Base-by-base conservation (phyloP, 139 green algal species). In the Closterium sp. region DNA sequence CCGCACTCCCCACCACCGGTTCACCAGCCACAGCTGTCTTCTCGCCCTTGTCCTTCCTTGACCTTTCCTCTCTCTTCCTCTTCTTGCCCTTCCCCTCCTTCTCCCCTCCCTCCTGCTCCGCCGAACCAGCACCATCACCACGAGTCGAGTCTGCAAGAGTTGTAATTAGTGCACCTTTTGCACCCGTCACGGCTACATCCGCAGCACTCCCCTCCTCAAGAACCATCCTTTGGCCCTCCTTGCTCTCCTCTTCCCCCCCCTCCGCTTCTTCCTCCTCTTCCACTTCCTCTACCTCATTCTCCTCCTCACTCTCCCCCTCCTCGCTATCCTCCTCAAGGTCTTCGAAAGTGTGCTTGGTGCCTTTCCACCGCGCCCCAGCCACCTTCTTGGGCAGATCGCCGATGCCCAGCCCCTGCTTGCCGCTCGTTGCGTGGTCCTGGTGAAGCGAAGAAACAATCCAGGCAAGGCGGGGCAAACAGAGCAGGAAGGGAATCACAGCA, bases 321-420 rank as follows among this genome's bases (percentile, higher is more conserved):
- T 91, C 89, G 83, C 91, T 33, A 12, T 43, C 76, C 84, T 84
- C 89, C 5, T 93, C 90, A 10, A 34, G 3, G 32, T 34, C 84
- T 34, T 88, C 31, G 10, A 91, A 91, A 9, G 55, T 88, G 25
- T 88, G 36, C n/a, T 91, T 91, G 83, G 90, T 97, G n/a, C 97
- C 97, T 36, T 92, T 90, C 96, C 97, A 98, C 16, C 94, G 92
- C 0, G 94, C 96, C 7, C 97, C 97, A 1, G 93, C 97, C 33
- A 98, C 96, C 92, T 98, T 98, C 88, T 97, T 98, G 2, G 96
- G 96, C 94, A 95, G 94, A 69, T 84, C 89, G 32, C 91, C 92
- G 1, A 96, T 94, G 2, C 97, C 97, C 91, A 98, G 91, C 12
- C 97, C 97, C 87, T 97, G 95, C 83, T 96, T 95, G 34, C 96